Percentiles rank a stretch among this genome's conserved stretches.
These are phyloP conservation scores for Zhuliangozyma blackwelliae DNA, from an alignment of 1,139 yeast genomes.

Conservation along the genomic window DNA sequence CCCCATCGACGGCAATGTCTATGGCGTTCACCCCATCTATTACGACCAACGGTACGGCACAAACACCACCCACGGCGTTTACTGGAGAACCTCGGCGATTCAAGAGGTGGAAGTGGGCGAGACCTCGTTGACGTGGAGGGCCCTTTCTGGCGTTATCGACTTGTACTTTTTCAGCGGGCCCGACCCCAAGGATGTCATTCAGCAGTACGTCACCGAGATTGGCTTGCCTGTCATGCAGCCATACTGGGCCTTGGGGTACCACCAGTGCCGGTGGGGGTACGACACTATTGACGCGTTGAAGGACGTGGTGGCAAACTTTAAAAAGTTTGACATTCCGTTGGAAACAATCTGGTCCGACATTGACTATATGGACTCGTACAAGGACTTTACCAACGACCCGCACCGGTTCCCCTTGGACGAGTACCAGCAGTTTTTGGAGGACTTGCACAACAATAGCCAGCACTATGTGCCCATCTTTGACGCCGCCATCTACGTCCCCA, in stretches of 20 bases:
- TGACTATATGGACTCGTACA: constrained; percentile 23
- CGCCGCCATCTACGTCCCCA: constrained; percentile 27
- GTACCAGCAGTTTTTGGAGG: constrained; percentile 17
- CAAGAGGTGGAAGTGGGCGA: constrained; percentile 20
- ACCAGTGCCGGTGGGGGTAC: constrained; percentile 23
- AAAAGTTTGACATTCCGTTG: constrained; percentile 16
- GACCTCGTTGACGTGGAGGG: constrained; percentile 23
- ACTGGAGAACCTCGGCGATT: constrained; percentile 20
- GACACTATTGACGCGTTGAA: constrained; percentile 13
- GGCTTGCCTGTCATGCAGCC: constrained; percentile 21
- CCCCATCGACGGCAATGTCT: constrained; percentile 20
- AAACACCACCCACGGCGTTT: constrained; percentile 19
- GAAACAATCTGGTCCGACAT: constrained; percentile 23
- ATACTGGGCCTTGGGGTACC: constrained; percentile 22
- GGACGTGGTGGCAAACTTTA: constrained; percentile 17
- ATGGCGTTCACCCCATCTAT: constrained; percentile 22
- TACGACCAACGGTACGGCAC: constrained; percentile 18
- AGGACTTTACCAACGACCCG: constrained; percentile 28
- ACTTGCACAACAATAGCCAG: constrained; percentile 19
- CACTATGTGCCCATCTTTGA: constrained; percentile 31
- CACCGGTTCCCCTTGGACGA: constrained; percentile 19
- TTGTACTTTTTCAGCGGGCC: constrained; percentile 31
- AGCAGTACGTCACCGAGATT: constrained; percentile 21
- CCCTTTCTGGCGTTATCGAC: constrained; percentile 24
- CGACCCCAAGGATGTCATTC: constrained; percentile 22